Evolutionary conservation across 1,139 yeast species (phyloP).

Genomic region (Saccharomycopsis phalli): DNA sequence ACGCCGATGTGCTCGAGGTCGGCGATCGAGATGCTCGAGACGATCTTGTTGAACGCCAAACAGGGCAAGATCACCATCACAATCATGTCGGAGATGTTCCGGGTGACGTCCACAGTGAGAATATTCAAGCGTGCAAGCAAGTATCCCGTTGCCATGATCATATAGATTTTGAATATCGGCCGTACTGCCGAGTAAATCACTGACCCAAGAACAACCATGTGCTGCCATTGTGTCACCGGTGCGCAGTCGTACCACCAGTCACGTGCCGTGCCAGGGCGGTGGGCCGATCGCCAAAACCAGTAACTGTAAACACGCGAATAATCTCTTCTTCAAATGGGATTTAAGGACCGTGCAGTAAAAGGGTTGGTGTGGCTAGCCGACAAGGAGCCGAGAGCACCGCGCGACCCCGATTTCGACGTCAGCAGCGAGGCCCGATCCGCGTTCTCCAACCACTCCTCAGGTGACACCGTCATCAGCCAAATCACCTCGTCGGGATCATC

Average conservation of each 20-base stretch:
- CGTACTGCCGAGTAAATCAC: constrained; percentile 75
- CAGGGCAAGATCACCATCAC: constrained; percentile 72
- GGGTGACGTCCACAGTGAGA: constrained; percentile 61
- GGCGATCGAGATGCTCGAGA: constrained; percentile 55
- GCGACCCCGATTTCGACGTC: neutral
- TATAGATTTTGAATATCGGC: constrained; percentile 79
- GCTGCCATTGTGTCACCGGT: too few relatives aligned
- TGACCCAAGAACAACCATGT: too few relatives aligned
- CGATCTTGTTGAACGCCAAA: constrained; percentile 68
- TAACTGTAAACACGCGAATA: too few relatives aligned
- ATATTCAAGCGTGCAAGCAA: constrained; percentile 57
- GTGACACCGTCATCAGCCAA: neutral
- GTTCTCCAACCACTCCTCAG: neutral
- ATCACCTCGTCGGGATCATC: neutral
- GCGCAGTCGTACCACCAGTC: neutral
- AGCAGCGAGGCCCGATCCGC: constrained; percentile 2
- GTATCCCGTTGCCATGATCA: constrained; percentile 65
- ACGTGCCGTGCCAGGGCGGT: neutral
- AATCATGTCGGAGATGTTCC: constrained; percentile 65
- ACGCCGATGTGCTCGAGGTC: constrained; percentile 74
- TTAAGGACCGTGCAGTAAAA: neutral
- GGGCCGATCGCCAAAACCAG: too few relatives aligned
- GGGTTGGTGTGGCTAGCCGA: constrained; percentile 9
- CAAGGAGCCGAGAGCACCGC: constrained; percentile 3
- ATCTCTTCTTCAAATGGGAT: neutral